phyloP scores from a whole-genome alignment of 164 flowering plant species.

The Amborella trichopoda region DNA sequence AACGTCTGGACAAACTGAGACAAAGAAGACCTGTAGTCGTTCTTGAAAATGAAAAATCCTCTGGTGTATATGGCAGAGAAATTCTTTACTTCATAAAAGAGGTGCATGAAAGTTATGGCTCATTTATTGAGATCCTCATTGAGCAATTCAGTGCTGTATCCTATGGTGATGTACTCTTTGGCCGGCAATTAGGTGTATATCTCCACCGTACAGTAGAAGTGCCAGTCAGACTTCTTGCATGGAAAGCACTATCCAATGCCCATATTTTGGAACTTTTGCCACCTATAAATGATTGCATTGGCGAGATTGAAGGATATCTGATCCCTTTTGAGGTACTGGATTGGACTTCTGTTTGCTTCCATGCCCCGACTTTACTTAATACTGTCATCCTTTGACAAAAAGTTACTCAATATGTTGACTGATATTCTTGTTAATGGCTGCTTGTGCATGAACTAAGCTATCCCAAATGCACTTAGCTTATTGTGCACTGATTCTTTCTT shows the following conservation, averaged over 20 bases:
- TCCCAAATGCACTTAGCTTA: too few relatives aligned
- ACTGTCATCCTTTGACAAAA: too few relatives aligned
- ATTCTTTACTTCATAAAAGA: constrained; percentile 54
- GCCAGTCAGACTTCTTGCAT: constrained; percentile 61
- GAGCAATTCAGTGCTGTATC: constrained; percentile 84
- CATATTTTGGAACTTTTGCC: constrained; percentile 83
- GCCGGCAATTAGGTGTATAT: constrained; percentile 82
- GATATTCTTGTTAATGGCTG: too few relatives aligned
- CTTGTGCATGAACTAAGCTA: too few relatives aligned
- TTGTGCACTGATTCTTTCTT: too few relatives aligned
- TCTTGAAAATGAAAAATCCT: constrained; percentile 1
- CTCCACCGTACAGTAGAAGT: constrained; percentile 55
- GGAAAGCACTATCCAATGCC: constrained; percentile 67
- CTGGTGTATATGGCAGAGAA: constrained; percentile 6
- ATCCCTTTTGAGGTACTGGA: constrained; percentile 79
- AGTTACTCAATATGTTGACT: too few relatives aligned
- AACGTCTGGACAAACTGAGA: constrained; percentile 33
- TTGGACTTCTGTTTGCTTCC: too few relatives aligned
- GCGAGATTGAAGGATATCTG: constrained; percentile 59
- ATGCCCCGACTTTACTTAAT: too few relatives aligned
- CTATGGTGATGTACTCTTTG: constrained; percentile 75
- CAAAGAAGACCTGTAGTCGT: neutral
- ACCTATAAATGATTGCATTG: constrained; percentile 45
- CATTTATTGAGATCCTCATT: constrained; percentile 62
- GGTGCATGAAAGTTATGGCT: constrained; percentile 68